These are phyloP conservation scores for Microcyclosporella mali DNA, from an alignment of 2,329 filamentous ascomycete genomes.

Conservation along the genomic window DNA sequence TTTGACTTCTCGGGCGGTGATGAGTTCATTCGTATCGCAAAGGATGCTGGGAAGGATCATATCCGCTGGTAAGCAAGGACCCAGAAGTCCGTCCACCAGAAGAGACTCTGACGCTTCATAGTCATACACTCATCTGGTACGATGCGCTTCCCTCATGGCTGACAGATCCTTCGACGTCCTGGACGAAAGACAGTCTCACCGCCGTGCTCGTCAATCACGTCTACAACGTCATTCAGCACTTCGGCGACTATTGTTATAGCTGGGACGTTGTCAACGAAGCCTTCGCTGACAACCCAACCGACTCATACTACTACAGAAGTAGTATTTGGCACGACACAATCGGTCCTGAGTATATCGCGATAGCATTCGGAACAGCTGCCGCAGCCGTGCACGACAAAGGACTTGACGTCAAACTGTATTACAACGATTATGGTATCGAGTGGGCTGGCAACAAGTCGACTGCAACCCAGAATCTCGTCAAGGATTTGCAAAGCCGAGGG, in stretches of 20 bases:
- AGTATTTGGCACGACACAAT: constrained; percentile 25
- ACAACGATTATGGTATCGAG: constrained; percentile 30
- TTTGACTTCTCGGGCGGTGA: constrained; percentile 34
- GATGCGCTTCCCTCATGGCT: constrained; percentile 38
- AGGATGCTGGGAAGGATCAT: constrained; percentile 1
- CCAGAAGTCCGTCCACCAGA: constrained; percentile 26
- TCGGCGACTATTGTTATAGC: constrained; percentile 33
- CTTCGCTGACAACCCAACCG: constrained; percentile 7
- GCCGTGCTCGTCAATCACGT: constrained; percentile 39
- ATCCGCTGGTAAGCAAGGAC: background rate
- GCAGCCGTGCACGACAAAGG: constrained; percentile 13
- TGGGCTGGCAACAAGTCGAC: constrained; percentile 20
- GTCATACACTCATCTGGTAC: constrained; percentile 41
- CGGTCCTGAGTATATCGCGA: constrained; percentile 24
- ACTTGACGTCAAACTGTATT: constrained; percentile 21
- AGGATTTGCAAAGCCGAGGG: constrained; percentile 21
- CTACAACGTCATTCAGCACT: constrained; percentile 34
- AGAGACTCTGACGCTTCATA: constrained; percentile 16
- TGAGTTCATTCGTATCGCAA: constrained; percentile 32
- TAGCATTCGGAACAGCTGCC: constrained; percentile 24
- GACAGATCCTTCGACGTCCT: constrained; percentile 24
- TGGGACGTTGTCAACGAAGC: constrained; percentile 16
- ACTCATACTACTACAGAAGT: constrained; percentile 19
- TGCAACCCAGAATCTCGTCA: constrained; percentile 22
- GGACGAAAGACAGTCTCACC: constrained; percentile 37